Percentiles rank a stretch among this genome's conserved stretches.
Evolutionary conservation across 208 protist species (phyloP).

Genomic region (Trypanosoma theileri): DNA sequence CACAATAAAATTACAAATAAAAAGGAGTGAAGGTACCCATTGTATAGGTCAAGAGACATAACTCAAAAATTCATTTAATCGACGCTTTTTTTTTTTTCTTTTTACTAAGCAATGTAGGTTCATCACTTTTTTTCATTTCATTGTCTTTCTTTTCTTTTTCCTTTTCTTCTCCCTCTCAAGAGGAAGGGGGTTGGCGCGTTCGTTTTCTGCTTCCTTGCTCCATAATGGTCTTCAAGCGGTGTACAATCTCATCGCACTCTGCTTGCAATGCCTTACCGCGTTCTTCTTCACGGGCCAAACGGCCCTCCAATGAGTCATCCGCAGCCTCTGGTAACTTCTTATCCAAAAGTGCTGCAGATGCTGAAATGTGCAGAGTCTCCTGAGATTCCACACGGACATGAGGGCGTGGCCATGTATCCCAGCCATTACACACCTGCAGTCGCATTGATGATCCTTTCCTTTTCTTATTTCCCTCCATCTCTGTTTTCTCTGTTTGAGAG

Average conservation of each 20-base stretch:
- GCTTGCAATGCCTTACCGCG: constrained; percentile 44
- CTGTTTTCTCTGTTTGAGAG: too few species aligned
- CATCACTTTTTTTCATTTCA: not conserved
- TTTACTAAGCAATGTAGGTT: too few species aligned
- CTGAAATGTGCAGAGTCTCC: not conserved
- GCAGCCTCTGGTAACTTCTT: not conserved
- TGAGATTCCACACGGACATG: constrained; percentile 6
- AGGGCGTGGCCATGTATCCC: constrained; percentile 15
- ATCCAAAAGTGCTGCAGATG: not conserved
- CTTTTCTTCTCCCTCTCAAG: not conserved
- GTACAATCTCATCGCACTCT: constrained; percentile 63
- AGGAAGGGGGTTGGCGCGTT: not conserved
- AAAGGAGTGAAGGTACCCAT: not conserved
- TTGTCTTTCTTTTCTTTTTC: constrained; percentile 8
- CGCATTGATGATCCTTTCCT: not conserved
- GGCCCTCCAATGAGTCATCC: constrained; percentile 16
- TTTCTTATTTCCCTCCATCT: not conserved
- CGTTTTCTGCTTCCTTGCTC: constrained; percentile 7
- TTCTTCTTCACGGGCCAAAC: constrained; percentile 37
- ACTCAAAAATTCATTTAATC: too few species aligned
- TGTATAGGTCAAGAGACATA: too few species aligned
- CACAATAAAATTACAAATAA: not conserved
- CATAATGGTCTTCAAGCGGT: constrained; percentile 31
- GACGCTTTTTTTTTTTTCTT: too few species aligned
- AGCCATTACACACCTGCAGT: constrained; percentile 12